Percentiles rank a stretch among this genome's conserved stretches.
Conservation (phyloP, 345 rosid species). For the Eucalyptus leucophloia region DNA sequence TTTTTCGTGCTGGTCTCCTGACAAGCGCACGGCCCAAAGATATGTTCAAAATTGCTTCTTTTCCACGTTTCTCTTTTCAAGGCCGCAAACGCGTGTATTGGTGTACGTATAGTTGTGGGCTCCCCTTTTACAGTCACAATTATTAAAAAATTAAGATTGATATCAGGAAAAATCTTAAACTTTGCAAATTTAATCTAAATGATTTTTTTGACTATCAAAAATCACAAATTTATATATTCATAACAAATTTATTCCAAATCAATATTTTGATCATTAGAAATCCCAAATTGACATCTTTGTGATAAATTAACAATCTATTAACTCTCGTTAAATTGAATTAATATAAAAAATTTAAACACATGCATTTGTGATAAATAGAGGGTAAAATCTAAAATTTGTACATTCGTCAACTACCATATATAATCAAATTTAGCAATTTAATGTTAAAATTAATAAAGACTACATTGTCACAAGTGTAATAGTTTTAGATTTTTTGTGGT, state of each 20-base stretch:
- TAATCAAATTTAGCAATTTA: too few relatives aligned
- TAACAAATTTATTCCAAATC: too few relatives aligned
- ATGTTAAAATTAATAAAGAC: rapidly evolving
- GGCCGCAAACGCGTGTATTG: background rate
- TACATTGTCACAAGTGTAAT: rapidly evolving
- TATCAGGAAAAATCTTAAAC: too few relatives aligned
- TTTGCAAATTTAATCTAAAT: too few relatives aligned
- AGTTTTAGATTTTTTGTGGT: rapidly evolving
- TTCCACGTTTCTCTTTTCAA: background rate
- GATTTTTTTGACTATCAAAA: too few relatives aligned
- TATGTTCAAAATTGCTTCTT: background rate
- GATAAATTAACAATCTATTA: too few relatives aligned
- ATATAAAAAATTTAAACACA: rapidly evolving
- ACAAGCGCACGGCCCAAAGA: background rate
- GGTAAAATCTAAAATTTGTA: rapidly evolving
- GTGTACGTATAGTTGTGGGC: rapidly evolving
- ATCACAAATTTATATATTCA: too few relatives aligned
- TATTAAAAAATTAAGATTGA: background rate
- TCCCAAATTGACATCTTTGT: too few relatives aligned
- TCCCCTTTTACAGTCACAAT: background rate
- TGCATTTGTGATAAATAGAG: rapidly evolving
- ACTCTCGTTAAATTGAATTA: too few relatives aligned
- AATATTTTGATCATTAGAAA: too few relatives aligned
- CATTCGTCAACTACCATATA: rapidly evolving
- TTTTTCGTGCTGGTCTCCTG: background rate